phyloP scores from a whole-genome alignment of 805 yeast genomes.

The Yarrowia sp. region DNA sequence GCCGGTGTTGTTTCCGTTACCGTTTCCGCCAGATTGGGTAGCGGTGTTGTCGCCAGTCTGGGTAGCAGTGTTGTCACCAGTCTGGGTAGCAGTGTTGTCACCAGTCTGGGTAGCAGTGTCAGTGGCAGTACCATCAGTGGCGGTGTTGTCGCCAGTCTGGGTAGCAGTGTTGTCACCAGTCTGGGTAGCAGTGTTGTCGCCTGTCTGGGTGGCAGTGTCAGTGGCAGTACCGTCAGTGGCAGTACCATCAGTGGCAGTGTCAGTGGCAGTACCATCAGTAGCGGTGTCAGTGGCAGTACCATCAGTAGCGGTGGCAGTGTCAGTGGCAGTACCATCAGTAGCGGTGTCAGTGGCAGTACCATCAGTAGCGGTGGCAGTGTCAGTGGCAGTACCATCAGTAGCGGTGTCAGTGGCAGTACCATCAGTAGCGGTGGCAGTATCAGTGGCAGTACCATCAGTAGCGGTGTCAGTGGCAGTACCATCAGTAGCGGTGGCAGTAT shows the following conservation, averaged over 20 bases:
- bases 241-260: not conserved
- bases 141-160: not conserved
- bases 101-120: not conserved
- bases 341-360: not conserved
- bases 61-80: not conserved
- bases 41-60: not conserved
- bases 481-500: not conserved
- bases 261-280: not conserved
- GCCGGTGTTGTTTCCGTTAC: not conserved
- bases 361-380: not conserved
- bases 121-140: no score
- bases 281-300: not conserved
- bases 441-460: not conserved
- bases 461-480: not conserved
- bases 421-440: not conserved
- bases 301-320: not conserved
- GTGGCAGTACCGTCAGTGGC: not conserved
- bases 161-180: slow-evolving; percentile 2
- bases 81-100: not conserved
- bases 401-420: not conserved
- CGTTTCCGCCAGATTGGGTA: not conserved
- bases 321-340: not conserved
- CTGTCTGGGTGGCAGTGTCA: not conserved
- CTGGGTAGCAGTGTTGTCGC: not conserved
- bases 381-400: not conserved